These are phyloP conservation scores for Lentinula detonsa DNA, from an alignment of 768 basidiomycete species.

Conservation along the genomic window DNA sequence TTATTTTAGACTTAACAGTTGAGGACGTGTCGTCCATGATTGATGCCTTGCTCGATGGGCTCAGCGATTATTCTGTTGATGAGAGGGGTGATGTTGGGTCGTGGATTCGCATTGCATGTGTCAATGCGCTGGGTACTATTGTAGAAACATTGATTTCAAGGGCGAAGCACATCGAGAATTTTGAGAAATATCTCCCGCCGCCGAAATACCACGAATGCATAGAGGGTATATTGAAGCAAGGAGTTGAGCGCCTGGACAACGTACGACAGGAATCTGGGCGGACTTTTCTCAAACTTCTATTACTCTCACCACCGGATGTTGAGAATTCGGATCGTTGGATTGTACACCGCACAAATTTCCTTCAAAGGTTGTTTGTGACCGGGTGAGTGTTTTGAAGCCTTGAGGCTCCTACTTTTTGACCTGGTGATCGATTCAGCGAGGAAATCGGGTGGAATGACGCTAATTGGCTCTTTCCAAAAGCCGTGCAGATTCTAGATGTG, in stretches of 20 bases:
- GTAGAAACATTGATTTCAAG: slow-evolving; percentile 44
- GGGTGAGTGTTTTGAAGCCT: slow-evolving; percentile 21
- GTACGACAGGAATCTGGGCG: slow-evolving; percentile 78
- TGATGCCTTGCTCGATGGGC: slow-evolving; percentile 55
- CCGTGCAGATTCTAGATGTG: slow-evolving; percentile 59
- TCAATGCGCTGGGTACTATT: slow-evolving; percentile 56
- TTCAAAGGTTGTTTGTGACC: slow-evolving; percentile 51
- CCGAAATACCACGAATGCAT: slow-evolving; percentile 50
- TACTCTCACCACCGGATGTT: slow-evolving; percentile 36
- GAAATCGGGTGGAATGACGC: slow-evolving; percentile 64
- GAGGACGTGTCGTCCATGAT: slow-evolving; percentile 42
- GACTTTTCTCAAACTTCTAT: slow-evolving; percentile 48
- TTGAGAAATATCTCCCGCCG: slow-evolving; percentile 57
- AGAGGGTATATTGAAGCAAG: slow-evolving; percentile 77
- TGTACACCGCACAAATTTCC: slow-evolving; percentile 38
- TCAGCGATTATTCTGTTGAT: slow-evolving; percentile 89
- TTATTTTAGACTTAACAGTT: slow-evolving; percentile 40
- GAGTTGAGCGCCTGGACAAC: slow-evolving; percentile 86
- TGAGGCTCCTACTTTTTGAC: neutral
- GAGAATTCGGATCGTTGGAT: slow-evolving; percentile 40
- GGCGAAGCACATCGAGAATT: slow-evolving; percentile 34
- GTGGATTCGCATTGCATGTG: slow-evolving; percentile 81
- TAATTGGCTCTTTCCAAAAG: slow-evolving; percentile 68
- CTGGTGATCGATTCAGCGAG: slow-evolving; percentile 11
- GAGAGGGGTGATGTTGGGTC: slow-evolving; percentile 97